Evolutionary conservation across 2,329 filamentous ascomycete species (phyloP).

Genomic region (Bisporella sp.): DNA sequence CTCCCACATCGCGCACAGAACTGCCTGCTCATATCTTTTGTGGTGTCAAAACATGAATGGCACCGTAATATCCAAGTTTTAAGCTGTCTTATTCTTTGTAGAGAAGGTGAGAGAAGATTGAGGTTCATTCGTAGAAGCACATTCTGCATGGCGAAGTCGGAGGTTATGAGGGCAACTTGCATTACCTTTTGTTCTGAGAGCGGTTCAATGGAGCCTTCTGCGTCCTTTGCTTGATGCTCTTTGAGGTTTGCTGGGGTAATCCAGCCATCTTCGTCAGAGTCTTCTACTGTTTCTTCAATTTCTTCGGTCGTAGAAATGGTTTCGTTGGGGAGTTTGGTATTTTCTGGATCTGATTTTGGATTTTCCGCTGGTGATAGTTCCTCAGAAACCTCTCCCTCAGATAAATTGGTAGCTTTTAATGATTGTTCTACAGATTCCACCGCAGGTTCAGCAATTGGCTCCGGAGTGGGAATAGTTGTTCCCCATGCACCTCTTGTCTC

Average conservation of each 20-base stretch:
- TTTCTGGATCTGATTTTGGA: slow-evolving; percentile 3
- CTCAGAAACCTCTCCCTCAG: not conserved
- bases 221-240: slow-evolving; percentile 68
- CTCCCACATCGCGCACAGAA: slow-evolving; percentile 93
- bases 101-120: slow-evolving; percentile 71
- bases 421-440: slow-evolving; percentile 22
- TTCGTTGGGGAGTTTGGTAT: slow-evolving; percentile 1
- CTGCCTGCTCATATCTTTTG: slow-evolving; percentile 77
- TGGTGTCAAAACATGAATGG: slow-evolving; percentile 85
- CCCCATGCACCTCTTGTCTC: slow-evolving; percentile 22
- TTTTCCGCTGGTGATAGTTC: slow-evolving; percentile 7
- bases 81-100: slow-evolving; percentile 75
- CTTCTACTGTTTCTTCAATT: slow-evolving; percentile 13
- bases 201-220: slow-evolving; percentile 38
- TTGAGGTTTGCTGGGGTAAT: slow-evolving; percentile 92
- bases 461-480: slow-evolving; percentile 16
- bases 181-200: slow-evolving; percentile 56
- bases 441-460: slow-evolving; percentile 14
- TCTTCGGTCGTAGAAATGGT: not conserved
- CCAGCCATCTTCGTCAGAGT: slow-evolving; percentile 68
- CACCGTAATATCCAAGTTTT: slow-evolving; percentile 89
- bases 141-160: slow-evolving; percentile 97
- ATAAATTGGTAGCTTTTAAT: slow-evolving; percentile 6
- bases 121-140: slow-evolving; percentile 92
- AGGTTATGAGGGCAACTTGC: slow-evolving; percentile 86